A percentile compares a stretch with the other conserved stretches of the same genome.
These are phyloP conservation scores for Trypanosoma caninum DNA, from an alignment of 208 protist species.

Conservation along the genomic window DNA sequence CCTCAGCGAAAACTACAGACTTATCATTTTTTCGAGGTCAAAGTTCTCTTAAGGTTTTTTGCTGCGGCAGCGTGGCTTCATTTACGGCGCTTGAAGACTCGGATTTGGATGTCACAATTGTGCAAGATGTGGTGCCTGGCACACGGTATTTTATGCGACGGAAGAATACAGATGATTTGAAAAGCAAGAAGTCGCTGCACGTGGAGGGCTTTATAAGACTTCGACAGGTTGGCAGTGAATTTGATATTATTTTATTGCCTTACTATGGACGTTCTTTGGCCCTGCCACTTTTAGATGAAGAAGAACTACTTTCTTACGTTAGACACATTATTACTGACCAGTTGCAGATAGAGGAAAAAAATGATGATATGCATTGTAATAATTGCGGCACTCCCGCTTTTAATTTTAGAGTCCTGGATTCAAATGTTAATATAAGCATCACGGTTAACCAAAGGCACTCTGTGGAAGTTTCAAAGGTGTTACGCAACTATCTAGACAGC, in stretches of 20 bases:
- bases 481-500: conserved; percentile 1
- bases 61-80: conserved; percentile 1
- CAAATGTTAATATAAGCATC: conserved; percentile 5
- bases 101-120: conserved; percentile 11
- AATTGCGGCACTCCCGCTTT: background rate
- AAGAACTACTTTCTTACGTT: background rate
- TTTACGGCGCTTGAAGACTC: conserved; percentile 15
- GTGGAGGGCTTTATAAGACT: conserved; percentile 7
- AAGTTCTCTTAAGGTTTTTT: background rate
- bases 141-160: conserved; percentile 12
- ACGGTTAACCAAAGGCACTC: conserved; percentile 6
- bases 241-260: conserved; percentile 1
- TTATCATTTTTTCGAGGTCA: background rate
- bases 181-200: background rate
- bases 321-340: background rate
- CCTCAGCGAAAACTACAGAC: background rate
- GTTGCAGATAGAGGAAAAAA: background rate
- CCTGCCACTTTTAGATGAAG: background rate
- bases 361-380: background rate
- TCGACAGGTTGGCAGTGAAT: conserved; percentile 2
- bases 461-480: background rate
- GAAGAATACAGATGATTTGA: background rate
- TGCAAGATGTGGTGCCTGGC: background rate
- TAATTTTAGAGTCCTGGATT: background rate
- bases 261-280: background rate